These are phyloP conservation scores for Leccinum barrowsii DNA, from an alignment of 768 basidiomycete genomes.

Conservation along the genomic window DNA sequence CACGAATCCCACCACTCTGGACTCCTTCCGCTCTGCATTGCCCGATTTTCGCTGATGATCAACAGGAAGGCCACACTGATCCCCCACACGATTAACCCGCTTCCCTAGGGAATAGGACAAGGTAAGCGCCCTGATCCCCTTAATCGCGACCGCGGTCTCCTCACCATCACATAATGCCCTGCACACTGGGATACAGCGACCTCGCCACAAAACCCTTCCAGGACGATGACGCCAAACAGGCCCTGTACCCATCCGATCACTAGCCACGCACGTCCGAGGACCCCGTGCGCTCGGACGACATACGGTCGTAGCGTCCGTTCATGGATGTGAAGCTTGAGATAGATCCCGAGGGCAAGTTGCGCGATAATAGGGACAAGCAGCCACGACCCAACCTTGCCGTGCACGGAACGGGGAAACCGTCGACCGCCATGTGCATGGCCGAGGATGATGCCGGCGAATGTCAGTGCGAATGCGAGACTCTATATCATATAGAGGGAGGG, in stretches of 20 bases:
- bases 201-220: conserved; percentile 75
- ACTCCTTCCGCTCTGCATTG: conserved; percentile 62
- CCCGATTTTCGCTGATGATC: conserved; percentile 74
- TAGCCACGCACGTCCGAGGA: conserved; percentile 80
- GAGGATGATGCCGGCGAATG: conserved; percentile 69
- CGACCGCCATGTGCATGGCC: conserved; percentile 85
- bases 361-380: conserved; percentile 55
- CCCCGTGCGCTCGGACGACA: conserved; percentile 65
- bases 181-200: conserved; percentile 74
- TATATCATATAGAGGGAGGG: conserved; percentile 21
- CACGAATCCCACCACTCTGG: conserved; percentile 86
- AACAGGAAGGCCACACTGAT: conserved; percentile 77
- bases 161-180: conserved; percentile 79
- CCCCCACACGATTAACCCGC: conserved; percentile 87
- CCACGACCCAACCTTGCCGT: conserved; percentile 59
- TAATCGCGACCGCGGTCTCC: conserved; percentile 3
- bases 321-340: conserved; percentile 89
- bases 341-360: conserved; percentile 76
- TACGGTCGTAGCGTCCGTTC: conserved; percentile 71
- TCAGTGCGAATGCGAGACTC: conserved; percentile 66
- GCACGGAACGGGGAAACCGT: conserved; percentile 67
- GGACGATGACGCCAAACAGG: conserved; percentile 78
- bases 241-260: conserved; percentile 87
- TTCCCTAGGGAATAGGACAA: conserved; percentile 46
- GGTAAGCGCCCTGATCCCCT: conserved; percentile 9